phyloP scores from a whole-genome alignment of 2,329 filamentous ascomycete genomes.

The Cadophora luteo-olivacea region DNA sequence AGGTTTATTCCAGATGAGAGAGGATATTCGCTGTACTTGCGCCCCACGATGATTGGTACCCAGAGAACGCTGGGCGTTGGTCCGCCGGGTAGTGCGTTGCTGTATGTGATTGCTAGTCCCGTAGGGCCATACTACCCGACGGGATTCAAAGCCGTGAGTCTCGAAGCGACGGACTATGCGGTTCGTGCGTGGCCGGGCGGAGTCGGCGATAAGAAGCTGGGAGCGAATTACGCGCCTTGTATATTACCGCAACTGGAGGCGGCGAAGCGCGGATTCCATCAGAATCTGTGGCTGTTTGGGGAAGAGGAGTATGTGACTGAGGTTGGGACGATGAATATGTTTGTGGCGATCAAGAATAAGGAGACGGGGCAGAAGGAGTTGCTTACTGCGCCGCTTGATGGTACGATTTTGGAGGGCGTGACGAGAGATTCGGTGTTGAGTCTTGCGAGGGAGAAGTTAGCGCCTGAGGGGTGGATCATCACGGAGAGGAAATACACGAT shows the following conservation, averaged over 20 bases:
- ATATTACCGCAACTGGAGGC: conserved; percentile 96
- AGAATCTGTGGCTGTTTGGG: conserved; percentile 98
- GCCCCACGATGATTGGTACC: conserved; percentile 96
- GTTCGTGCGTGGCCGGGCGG: conserved; percentile 98
- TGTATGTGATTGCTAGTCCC: conserved; percentile 94
- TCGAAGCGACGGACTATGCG: conserved; percentile 96
- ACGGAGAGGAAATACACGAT: conserved; percentile 93
- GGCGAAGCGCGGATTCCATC: conserved; percentile 90
- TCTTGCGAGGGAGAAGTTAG: conserved; percentile 83
- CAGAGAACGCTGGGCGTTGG: conserved; percentile 93
- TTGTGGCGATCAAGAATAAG: conserved; percentile 84
- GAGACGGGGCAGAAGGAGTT: conserved; percentile 90
- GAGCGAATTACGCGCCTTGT: conserved; percentile 99
- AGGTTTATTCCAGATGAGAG: conserved; percentile 86
- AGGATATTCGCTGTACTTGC: conserved; percentile 94
- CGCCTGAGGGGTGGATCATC: conserved; percentile 86
- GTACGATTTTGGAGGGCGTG: conserved; percentile 94
- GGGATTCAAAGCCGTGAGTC: conserved; percentile 94
- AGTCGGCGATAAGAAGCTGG: conserved; percentile 97
- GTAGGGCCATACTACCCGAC: conserved; percentile 98
- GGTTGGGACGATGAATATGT: conserved; percentile 99
- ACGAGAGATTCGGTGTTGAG: conserved; percentile 90
- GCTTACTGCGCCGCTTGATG: conserved; percentile 92
- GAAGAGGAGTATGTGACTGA: conserved; percentile 96
- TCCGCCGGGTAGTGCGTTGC: conserved; percentile 87